Evolutionary conservation across 2,329 filamentous ascomycete species (phyloP).

Genomic region (Phialocephala subalpina): DNA sequence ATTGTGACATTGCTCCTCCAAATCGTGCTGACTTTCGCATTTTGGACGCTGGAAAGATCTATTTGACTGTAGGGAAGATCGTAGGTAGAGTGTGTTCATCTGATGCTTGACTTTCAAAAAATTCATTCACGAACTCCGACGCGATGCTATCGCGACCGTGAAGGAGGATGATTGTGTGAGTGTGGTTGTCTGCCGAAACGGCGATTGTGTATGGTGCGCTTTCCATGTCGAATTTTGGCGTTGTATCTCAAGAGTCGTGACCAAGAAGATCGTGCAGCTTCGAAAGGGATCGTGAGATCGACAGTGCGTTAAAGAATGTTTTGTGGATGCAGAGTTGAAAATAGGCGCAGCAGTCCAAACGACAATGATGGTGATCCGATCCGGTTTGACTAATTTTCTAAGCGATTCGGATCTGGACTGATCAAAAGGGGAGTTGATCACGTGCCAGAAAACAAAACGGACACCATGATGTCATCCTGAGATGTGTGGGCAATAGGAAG

Average conservation of each 20-base stretch:
- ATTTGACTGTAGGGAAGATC: conserved; percentile 30
- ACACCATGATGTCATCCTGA: no score
- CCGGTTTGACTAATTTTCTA: no score
- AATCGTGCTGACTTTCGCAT: conserved; percentile 40
- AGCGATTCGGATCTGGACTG: no score
- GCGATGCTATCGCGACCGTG: conserved; percentile 53
- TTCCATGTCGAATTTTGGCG: background rate
- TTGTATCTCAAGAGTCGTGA: background rate
- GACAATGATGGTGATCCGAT: no score
- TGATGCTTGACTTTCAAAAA: conserved; percentile 49
- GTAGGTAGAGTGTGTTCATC: conserved; percentile 23
- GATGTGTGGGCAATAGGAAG: no score
- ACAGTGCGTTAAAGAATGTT: no score
- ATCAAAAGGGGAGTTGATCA: no score
- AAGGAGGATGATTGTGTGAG: conserved; percentile 54
- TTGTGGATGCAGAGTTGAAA: no score
- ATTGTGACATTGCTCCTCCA: conserved; percentile 45
- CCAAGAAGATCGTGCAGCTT: no score
- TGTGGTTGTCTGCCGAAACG: background rate
- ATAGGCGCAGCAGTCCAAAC: no score
- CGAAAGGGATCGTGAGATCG: no score
- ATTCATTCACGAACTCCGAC: conserved; percentile 48
- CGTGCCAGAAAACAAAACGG: no score
- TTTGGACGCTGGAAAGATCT: conserved; percentile 33
- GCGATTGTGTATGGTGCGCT: background rate